Base-by-base conservation (phyloP, 371 early-diverging fungal genomes). In the Mucor irregularis region DNA sequence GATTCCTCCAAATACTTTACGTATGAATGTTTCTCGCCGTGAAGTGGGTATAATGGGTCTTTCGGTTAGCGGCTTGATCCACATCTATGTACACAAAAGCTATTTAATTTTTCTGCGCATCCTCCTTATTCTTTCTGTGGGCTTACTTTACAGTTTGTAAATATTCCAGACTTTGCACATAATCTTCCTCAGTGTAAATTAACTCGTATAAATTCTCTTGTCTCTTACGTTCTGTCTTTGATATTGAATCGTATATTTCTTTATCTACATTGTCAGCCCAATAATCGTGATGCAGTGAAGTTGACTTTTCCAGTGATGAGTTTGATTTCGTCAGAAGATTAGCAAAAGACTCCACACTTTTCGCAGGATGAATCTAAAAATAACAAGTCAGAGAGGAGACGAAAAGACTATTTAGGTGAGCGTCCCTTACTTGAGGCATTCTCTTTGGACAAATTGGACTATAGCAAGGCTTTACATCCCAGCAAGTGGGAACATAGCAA, bases 161-260 rank as follows among this genome's bases (percentile, higher is more conserved):
- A 39, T 77, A 77, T 54, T 71, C 64, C 11, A 83, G 34, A 53
- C 96, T 97, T 33, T 83, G 82, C 5, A 96, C 94, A 73, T 89
- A 97, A 63, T 94, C 90, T 53, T 84, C 82, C 67, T 96, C 97
- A 5, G 92, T 93, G 40, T 91, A 84, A 22, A 96, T 89, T 42
- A 96, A 58, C 75, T 97, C 98, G 66, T 84, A 96, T 43, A 97
- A 89, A 44, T 84, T 85, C 64, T 97, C 96, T 62, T 97, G 98
- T 0, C 97, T 85, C 59, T 90, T 92, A 58, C 85, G 78, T 68
- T 97, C 97, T 11, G 72, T 63, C 25, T 83, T 76, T 14, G 88
- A 82, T 1, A 92, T 75, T 4, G 86, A 77, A 30, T 86, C 83
- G 7, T 85, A 68, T 5, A 93, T 68, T 5, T 80, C 82, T 57